A percentile compares a stretch with the other conserved stretches of the same genome.
Conservation (phyloP, 164 flowering plant genomes). For the Tinospora cordifolia region DNA sequence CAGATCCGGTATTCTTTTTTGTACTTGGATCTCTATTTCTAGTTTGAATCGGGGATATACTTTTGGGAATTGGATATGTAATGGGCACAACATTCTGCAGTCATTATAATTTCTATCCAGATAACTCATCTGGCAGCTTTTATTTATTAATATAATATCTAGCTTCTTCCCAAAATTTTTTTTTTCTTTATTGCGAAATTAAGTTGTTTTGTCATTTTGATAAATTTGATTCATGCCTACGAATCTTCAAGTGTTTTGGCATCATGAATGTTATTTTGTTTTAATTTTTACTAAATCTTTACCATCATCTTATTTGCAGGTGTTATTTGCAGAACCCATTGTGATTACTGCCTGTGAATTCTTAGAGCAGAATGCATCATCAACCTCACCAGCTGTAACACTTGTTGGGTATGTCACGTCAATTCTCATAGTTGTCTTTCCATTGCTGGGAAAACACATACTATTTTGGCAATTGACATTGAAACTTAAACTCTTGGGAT, state of each 20-base stretch:
- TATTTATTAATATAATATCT: no score
- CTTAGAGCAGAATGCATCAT: conserved; percentile 76
- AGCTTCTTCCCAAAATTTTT: no score
- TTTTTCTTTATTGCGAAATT: no score
- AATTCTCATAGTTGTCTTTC: neutral
- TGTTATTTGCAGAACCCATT: conserved; percentile 79
- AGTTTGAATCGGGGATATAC: no score
- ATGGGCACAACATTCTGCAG: no score
- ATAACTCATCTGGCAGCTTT: no score
- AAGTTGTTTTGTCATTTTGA: no score
- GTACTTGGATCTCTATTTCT: no score
- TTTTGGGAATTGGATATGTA: no score
- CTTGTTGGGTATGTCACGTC: conserved; percentile 69
- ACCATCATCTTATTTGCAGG: conserved; percentile 37
- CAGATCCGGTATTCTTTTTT: no score
- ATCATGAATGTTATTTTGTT: neutral
- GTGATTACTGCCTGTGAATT: conserved; percentile 95
- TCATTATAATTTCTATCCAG: no score
- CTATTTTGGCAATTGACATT: neutral
- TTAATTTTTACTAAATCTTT: neutral
- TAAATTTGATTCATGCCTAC: no score
- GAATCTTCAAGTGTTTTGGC: neutral
- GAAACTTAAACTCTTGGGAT: neutral
- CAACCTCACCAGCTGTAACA: conserved; percentile 54
- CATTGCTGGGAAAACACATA: neutral